Percentiles rank a stretch among this genome's conserved stretches.
Evolutionary conservation across 768 basidiomycete species (phyloP).

Genomic region (Pleurotus citrinopileatus): DNA sequence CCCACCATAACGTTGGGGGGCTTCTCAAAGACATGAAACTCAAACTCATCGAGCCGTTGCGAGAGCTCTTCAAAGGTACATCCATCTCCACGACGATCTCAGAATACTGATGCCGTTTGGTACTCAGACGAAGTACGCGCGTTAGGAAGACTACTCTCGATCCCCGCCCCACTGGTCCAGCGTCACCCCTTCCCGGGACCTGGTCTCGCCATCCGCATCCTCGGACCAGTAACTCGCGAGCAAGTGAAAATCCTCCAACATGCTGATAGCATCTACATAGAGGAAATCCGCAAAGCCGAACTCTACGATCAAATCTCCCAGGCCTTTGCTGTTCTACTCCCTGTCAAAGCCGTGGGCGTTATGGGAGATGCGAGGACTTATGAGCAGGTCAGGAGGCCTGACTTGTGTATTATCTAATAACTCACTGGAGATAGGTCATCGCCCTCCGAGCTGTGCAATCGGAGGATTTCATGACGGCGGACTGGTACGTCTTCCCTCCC

Average conservation of each 20-base stretch:
- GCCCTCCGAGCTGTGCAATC: constrained; percentile 92
- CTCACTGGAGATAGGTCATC: constrained; percentile 58
- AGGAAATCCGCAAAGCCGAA: constrained; percentile 92
- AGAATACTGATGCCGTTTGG: not conserved
- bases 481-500: constrained; percentile 98
- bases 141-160: constrained; percentile 85
- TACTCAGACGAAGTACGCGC: constrained; percentile 89
- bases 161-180: constrained; percentile 90
- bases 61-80: constrained; percentile 96
- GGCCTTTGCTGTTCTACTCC: constrained; percentile 93
- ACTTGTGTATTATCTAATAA: not conserved
- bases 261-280: constrained; percentile 95
- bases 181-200: constrained; percentile 99
- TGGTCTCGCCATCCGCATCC: constrained; percentile 95
- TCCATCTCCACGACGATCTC: not conserved
- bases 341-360: constrained; percentile 96
- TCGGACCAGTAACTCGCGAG: constrained; percentile 90
- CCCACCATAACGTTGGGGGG: constrained; percentile 98
- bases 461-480: constrained; percentile 99
- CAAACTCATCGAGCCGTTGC: constrained; percentile 95
- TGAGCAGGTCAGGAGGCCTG: constrained; percentile 62
- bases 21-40: constrained; percentile 96
- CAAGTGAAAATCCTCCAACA: constrained; percentile 91
- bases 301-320: constrained; percentile 93
- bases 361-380: constrained; percentile 97